These are phyloP conservation scores for Pseudohalonectria lignicola DNA, from an alignment of 2,329 filamentous ascomycete genomes.

Conservation along the genomic window DNA sequence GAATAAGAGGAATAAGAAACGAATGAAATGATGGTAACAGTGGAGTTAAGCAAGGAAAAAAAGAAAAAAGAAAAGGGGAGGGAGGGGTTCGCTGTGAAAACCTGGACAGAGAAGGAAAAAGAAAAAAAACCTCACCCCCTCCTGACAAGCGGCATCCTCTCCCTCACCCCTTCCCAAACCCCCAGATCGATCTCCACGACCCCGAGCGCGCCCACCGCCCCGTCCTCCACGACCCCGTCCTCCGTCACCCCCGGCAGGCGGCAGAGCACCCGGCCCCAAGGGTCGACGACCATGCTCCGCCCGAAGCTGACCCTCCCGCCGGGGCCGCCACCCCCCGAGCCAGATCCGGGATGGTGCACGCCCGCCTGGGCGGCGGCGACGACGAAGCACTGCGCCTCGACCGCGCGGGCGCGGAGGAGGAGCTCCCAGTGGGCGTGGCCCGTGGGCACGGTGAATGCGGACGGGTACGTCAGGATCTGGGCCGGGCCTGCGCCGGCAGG, in stretches of 20 bases:
- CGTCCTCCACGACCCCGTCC: constrained; percentile 24
- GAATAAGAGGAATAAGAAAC: too few relatives aligned
- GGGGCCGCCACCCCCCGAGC: not conserved
- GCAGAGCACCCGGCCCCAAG: constrained; percentile 70
- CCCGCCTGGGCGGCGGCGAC: constrained; percentile 79
- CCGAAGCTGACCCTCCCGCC: constrained; percentile 63
- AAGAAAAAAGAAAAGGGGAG: too few relatives aligned
- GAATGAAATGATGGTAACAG: too few relatives aligned
- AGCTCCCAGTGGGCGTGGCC: constrained; percentile 79
- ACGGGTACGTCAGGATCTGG: constrained; percentile 75
- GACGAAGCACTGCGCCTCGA: constrained; percentile 83
- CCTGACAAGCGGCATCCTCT: constrained; percentile 39
- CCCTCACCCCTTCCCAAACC: constrained; percentile 34
- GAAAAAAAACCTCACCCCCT: constrained; percentile 32
- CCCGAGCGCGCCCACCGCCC: constrained; percentile 36
- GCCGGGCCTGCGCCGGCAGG: constrained; percentile 31
- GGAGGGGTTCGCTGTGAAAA: too few relatives aligned
- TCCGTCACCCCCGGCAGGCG: constrained; percentile 44
- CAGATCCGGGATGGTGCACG: constrained; percentile 37
- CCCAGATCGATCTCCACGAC: constrained; percentile 43
- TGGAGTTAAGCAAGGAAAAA: too few relatives aligned
- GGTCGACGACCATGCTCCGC: constrained; percentile 73
- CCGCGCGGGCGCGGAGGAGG: constrained; percentile 67
- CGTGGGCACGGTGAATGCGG: constrained; percentile 81
- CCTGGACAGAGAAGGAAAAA: not conserved